These are phyloP conservation scores for Pueraria montana DNA, from an alignment of 306 rosid species.

Conservation along the genomic window DNA sequence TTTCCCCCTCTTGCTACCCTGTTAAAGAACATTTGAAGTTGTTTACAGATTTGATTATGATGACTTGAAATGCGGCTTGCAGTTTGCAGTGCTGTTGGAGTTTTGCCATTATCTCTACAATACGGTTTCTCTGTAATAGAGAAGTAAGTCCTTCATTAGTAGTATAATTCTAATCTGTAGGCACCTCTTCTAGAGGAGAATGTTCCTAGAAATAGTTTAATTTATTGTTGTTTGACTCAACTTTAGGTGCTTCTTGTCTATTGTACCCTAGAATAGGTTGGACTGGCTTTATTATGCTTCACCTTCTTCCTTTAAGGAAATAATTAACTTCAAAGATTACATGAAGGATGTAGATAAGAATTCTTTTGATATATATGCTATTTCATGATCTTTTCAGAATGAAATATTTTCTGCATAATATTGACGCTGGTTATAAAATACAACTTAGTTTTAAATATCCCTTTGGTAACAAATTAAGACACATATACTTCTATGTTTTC, in stretches of 20 bases:
- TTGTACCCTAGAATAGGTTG: constrained; percentile 22
- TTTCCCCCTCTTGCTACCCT: background rate
- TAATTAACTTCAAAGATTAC: constrained; percentile 16
- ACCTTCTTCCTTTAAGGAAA: constrained; percentile 17
- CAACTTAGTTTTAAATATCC: constrained; percentile 12
- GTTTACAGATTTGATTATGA: constrained; percentile 25
- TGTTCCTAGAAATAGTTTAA: background rate
- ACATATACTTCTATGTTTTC: constrained; percentile 13
- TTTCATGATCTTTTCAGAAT: background rate
- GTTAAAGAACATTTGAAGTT: background rate
- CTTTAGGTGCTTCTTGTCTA: constrained; percentile 1
- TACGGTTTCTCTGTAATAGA: constrained; percentile 83
- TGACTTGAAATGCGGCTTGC: constrained; percentile 55
- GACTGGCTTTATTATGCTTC: constrained; percentile 7
- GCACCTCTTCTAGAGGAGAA: background rate
- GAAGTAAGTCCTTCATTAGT: constrained; percentile 61
- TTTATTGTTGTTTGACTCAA: constrained; percentile 25
- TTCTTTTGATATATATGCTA: constrained; percentile 9
- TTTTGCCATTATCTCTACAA: constrained; percentile 87
- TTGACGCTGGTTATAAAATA: background rate
- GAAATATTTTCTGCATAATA: constrained; percentile 1
- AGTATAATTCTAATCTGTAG: constrained; percentile 17
- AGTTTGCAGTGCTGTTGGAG: constrained; percentile 98
- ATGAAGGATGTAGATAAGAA: constrained; percentile 4
- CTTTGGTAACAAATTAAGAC: background rate